Conservation (phyloP, 768 basidiomycete species). For the Pisolithus marmoratus region DNA sequence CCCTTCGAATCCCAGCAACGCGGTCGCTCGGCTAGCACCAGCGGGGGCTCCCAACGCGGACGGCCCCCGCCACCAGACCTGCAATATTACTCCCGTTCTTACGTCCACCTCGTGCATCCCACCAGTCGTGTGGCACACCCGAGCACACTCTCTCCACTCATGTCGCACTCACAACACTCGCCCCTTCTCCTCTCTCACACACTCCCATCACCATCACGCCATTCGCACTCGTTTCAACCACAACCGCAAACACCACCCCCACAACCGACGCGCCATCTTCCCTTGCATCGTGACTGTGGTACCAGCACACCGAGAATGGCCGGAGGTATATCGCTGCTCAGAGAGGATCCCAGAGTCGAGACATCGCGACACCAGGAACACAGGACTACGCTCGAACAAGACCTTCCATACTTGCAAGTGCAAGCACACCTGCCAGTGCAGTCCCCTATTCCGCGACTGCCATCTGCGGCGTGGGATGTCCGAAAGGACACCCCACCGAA, state of each 20-base stretch:
- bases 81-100: not conserved
- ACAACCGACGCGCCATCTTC: constrained; percentile 11
- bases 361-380: constrained; percentile 2
- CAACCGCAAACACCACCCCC: constrained; percentile 11
- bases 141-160: not conserved
- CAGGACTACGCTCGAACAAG: constrained; percentile 1
- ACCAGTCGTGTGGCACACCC: not conserved
- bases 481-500: not conserved
- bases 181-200: constrained; percentile 3
- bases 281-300: not conserved
- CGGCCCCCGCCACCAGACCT: not conserved
- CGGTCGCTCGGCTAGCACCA: not conserved
- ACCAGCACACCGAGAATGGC: constrained; percentile 21
- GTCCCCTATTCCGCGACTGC: constrained; percentile 3
- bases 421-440: constrained; percentile 1
- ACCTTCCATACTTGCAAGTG: not conserved
- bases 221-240: constrained; percentile 7
- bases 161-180: not conserved
- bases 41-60: not conserved
- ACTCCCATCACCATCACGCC: constrained; percentile 10
- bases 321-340: constrained; percentile 20
- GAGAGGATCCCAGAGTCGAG: constrained; percentile 10
- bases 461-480: constrained; percentile 4
- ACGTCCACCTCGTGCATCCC: not conserved
- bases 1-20: not conserved